phyloP scores from a whole-genome alignment of 2,329 filamentous ascomycete genomes.

The Colletotrichum gigasporum region DNA sequence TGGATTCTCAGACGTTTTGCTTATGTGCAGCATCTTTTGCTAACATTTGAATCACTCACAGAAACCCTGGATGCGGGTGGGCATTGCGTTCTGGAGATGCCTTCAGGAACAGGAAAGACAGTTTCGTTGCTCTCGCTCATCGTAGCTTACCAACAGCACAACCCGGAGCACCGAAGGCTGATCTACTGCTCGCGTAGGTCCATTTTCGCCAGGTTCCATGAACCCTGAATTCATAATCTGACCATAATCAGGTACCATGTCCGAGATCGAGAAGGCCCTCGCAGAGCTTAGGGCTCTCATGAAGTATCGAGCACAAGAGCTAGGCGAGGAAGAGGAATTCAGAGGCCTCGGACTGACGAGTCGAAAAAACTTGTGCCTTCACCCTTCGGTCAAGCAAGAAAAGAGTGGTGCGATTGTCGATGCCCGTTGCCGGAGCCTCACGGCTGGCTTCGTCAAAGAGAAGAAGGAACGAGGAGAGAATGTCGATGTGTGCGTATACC shows the following conservation, averaged over 20 bases:
- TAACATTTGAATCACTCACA: conserved; percentile 35
- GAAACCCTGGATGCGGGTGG: conserved; percentile 91
- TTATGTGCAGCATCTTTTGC: background rate
- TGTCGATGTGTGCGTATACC: conserved; percentile 93
- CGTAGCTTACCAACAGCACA: conserved; percentile 94
- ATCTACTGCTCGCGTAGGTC: conserved; percentile 93
- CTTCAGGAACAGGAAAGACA: conserved; percentile 97
- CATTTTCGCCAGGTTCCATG: background rate
- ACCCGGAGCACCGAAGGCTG: conserved; percentile 91
- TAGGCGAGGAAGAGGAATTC: conserved; percentile 94
- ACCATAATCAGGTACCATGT: conserved; percentile 80
- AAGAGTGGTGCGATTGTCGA: conserved; percentile 96
- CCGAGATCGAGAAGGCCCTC: conserved; percentile 97
- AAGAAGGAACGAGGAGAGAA: conserved; percentile 96
- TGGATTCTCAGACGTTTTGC: background rate
- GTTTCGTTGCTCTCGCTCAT: conserved; percentile 95
- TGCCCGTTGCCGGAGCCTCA: conserved; percentile 93
- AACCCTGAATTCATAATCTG: background rate
- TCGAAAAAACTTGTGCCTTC: conserved; percentile 95
- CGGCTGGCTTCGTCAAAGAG: conserved; percentile 96
- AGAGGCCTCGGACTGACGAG: conserved; percentile 91
- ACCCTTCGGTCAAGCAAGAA: conserved; percentile 94
- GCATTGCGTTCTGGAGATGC: conserved; percentile 98
- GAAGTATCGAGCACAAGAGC: conserved; percentile 90
- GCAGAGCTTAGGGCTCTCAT: conserved; percentile 91